Evolutionary conservation across 108 stramenopile genomes (phyloP), one percentile per base, ranked within the genome.

Genomic region (Aurantiochytrium sp.): DNA sequence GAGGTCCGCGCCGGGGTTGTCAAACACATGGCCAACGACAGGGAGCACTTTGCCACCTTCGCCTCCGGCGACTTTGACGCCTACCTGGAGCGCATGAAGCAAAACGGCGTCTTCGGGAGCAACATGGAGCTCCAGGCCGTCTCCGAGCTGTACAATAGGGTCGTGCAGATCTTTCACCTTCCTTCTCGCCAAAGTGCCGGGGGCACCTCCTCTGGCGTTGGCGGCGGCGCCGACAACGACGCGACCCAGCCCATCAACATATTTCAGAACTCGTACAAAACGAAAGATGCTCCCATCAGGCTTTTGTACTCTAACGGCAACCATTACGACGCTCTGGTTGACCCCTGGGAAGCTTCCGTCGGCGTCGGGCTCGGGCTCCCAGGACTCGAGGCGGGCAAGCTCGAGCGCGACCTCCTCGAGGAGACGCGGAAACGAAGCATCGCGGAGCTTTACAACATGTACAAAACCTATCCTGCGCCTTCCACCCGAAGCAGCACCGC

Each of bases 311-410:
- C 73, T 6, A 81, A 81, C 2, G 73, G 73, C 45, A 81, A 81
- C 24, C 73, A 81, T 24, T 81, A 81, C 2, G 73, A 81, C 24
- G 73, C 73, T 27, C 45, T 81, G 12, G 12, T 81, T 81, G 73
- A 81, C 32, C 4, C 73, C 12, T 81, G 45, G 42, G 73, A 81
- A 48, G 73, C 73, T 21, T 81, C 73, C 1, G 45, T 81, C 2
- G 73, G 73, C n/a, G 73, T 81, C 2, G 73, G 73, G 12, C 73
- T 81, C 24, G 73, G 73, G 36, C 45, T 81, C 8, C 73, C 73
- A 12, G 45, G 45, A 6, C 24, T 81, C 6, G 73, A 81, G 45
- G 21, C 73, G 0, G 73, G 73, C 45, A 81, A 81, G 24, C 27
- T 81, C 24, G 73, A 81, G 45, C 39, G 45, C 39, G 73, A 81